Percentiles rank a stretch among this genome's conserved stretches.
Conservation (phyloP, 306 rosid genomes). For the Vigna trinervia region DNA sequence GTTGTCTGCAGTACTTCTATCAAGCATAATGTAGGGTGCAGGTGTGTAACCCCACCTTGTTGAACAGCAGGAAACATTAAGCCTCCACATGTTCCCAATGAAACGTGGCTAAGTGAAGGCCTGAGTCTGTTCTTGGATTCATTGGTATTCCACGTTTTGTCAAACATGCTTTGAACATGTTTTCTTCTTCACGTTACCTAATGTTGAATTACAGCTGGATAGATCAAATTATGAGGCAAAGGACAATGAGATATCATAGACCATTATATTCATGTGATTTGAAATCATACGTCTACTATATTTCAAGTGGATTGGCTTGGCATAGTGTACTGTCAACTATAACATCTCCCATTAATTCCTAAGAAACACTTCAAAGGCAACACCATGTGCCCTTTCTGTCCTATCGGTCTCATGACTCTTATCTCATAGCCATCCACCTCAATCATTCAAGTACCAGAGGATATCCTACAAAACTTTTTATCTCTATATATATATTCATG, state of each 20-base stretch:
- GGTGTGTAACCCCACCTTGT: not conserved
- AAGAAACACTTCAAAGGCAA: not conserved
- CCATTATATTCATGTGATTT: not conserved
- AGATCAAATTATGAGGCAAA: not conserved
- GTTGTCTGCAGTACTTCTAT: constrained; percentile 6
- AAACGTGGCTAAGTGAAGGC: no score
- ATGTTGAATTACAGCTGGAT: not conserved
- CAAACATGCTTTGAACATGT: no score
- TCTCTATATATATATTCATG: not conserved
- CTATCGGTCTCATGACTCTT: not conserved
- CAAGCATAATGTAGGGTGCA: not conserved
- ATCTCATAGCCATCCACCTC: not conserved
- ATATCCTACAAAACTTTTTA: not conserved
- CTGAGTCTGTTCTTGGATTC: no score
- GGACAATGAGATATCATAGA: not conserved
- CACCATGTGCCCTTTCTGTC: not conserved
- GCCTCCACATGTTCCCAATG: no score
- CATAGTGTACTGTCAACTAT: not conserved
- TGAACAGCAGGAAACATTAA: not conserved
- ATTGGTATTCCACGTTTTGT: no score
- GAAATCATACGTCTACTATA: not conserved
- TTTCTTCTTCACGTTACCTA: no score
- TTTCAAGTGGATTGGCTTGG: not conserved
- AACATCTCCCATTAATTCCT: not conserved
- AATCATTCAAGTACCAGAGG: not conserved